phyloP scores from a whole-genome alignment of 352 stramenopile genomes.

The Pythium aphanidermatum region DNA sequence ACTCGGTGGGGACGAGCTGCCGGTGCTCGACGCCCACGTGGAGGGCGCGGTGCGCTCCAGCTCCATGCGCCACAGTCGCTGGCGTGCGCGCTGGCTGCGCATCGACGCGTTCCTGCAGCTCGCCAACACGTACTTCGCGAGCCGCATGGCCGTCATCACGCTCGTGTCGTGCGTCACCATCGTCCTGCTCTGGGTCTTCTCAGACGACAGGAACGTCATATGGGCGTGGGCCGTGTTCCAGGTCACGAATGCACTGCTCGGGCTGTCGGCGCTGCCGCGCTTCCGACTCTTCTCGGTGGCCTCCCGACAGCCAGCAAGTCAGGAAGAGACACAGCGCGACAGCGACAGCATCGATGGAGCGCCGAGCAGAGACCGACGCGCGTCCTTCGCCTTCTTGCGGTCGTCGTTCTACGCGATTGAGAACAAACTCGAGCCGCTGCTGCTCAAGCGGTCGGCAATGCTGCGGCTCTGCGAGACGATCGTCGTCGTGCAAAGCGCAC shows the following conservation, averaged over 20 bases:
- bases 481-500: conserved; percentile 54
- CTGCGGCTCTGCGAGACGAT: conserved; percentile 62
- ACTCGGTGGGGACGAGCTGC: too few relatives aligned
- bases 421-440: conserved; percentile 26
- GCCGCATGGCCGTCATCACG: conserved; percentile 41
- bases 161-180: conserved; percentile 39
- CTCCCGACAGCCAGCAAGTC: not conserved
- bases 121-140: conserved; percentile 70
- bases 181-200: conserved; percentile 32
- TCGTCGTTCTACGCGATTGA: conserved; percentile 35
- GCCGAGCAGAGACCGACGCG: not conserved
- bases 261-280: conserved; percentile 41
- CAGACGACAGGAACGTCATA: conserved; percentile 23
- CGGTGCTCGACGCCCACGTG: too few relatives aligned
- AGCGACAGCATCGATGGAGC: not conserved
- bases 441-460: conserved; percentile 43
- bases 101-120: conserved; percentile 45
- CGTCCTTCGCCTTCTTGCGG: conserved; percentile 50
- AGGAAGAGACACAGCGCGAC: not conserved
- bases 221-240: conserved; percentile 47
- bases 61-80: not conserved
- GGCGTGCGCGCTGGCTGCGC: conserved; percentile 19
- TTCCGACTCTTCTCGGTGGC: conserved; percentile 32
- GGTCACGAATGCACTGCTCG: conserved; percentile 48
- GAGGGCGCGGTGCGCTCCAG: not conserved